Base-by-base conservation (phyloP, 768 basidiomycete genomes). In the Panaeolus cyanescens region DNA sequence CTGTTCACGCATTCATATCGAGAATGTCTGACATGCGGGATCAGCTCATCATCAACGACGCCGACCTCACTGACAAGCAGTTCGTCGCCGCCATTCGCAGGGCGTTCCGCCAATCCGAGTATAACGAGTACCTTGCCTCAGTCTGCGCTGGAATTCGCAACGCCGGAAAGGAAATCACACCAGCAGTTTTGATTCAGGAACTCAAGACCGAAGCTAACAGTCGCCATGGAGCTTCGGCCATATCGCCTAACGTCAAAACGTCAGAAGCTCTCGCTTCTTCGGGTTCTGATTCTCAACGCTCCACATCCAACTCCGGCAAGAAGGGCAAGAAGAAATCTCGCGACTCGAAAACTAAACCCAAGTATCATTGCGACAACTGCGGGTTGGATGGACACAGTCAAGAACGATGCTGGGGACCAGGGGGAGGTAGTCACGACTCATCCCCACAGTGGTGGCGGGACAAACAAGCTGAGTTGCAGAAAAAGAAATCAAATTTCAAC, bases 311-410 rank as follows among this genome's bases (percentile, higher is more conserved):
- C 12, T n/a, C 37, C 20, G 54, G 54, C 17, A 55, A 32, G 31
- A 12, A 12, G 12, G 54, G 25, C 40, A 58, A 58, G 9, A 58
- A n/a, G 5, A 17, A 17, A 10, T n/a, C 13, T 39, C 28, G 31
- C 7, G 28, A 31, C 28, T 31, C 20, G 15, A 28, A 42, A 1
- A 33, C 20, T 12, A 59, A 50, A 22, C 12, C 32, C 28, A 50
- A 22, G 32, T n/a, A 22, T 4, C 42, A 59, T 25, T 59, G 58
- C 32, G 42, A 59, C 9, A 59, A 32, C 13, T 59, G 58, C 58
- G 32, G 22, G 2, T 13, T 59, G 20, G 50, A 32, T 32, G 58
- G 58, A 30, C 58, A 59, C 42, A 59, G 32, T 31, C 42, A 33
- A 8, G 58, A 59, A 13, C 22, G 22, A 13, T 59, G 42, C 33